These are phyloP conservation scores for Trifolium dubium DNA, from an alignment of 306 rosid species.

Conservation along the genomic window DNA sequence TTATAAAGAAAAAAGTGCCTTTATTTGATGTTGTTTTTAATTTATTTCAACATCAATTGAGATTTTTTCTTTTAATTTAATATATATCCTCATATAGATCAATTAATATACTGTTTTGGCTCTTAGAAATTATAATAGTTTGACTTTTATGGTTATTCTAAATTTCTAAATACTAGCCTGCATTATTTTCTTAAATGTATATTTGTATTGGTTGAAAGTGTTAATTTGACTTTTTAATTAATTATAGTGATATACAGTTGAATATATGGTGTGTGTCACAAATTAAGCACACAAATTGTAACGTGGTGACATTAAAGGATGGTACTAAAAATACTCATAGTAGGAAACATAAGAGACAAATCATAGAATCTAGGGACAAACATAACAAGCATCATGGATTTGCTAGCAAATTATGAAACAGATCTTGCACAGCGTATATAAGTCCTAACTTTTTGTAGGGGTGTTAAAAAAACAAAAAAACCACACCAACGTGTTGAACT, in stretches of 20 bases:
- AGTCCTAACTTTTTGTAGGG: neutral
- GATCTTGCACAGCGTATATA: neutral
- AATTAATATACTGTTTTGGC: constrained; percentile 28
- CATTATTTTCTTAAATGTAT: constrained; percentile 4
- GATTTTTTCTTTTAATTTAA: constrained; percentile 29
- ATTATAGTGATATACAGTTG: constrained; percentile 22
- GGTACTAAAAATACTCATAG: constrained; percentile 12
- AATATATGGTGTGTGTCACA: constrained; percentile 22
- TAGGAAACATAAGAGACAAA: constrained; percentile 39
- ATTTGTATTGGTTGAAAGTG: constrained; percentile 3
- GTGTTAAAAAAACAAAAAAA: too few species aligned
- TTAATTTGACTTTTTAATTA: constrained; percentile 1
- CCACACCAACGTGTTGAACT: too few species aligned
- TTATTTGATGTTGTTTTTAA: constrained; percentile 21
- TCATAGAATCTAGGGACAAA: constrained; percentile 20
- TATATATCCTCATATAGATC: neutral
- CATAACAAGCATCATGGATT: constrained; percentile 20
- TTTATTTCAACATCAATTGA: constrained; percentile 2
- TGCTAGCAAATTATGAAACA: neutral
- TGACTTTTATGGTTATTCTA: constrained; percentile 40
- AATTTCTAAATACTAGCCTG: constrained; percentile 28
- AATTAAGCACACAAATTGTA: constrained; percentile 24
- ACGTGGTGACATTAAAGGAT: constrained; percentile 37
- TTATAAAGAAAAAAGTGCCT: constrained; percentile 31
- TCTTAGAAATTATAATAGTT: constrained; percentile 35